Base-by-base conservation (phyloP, 2,329 filamentous ascomycete genomes). In the Microsporum canis region DNA sequence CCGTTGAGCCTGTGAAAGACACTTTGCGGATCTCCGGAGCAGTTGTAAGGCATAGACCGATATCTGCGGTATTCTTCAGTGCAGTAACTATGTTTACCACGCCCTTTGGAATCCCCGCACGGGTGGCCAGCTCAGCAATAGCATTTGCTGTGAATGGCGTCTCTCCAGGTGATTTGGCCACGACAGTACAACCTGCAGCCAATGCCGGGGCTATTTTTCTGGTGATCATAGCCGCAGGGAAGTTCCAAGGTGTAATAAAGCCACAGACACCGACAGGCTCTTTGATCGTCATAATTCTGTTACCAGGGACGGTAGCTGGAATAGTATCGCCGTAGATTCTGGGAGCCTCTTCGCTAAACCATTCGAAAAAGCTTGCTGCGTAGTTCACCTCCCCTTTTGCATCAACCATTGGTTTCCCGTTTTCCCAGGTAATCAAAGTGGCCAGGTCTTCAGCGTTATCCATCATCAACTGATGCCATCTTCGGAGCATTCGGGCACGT, bases 111-210 rank as follows among this genome's bases (percentile, higher is more conserved):
- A 97, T 87, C 14, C 94, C 92, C 12, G 92, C 92, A 14, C 91
- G 85, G 69, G 88, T 83, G 7, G 87, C 89, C 43, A 97, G 83
- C 75, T 96, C 91, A 0, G 89, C 89, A 23, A 97, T 76, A 1
- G 92, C 92, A 41, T 96, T 85, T 0, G 90, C 85, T 29, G 91
- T 95, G 72, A 92, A 94, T 0, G 92, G 94, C 0, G 94, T 96
- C 78, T 97, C 92, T 57, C 87, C 86, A 1, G 92, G 91, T 14
- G 91, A 88, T 75, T 99, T 99, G 68, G 86, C 86, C 1, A 97
- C 91, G 1, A 95, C 88, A 0, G 92, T 96, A 77, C 92, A 97
- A 62, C 94, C 94, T n/a, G 91, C 91, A 17, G 94, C 94, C 61
- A 97, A 80, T 7, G 83, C 83, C 3, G 84, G 78, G 1, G 71